phyloP scores from a whole-genome alignment of 208 protist genomes.

The Leishmania guyanensis region DNA sequence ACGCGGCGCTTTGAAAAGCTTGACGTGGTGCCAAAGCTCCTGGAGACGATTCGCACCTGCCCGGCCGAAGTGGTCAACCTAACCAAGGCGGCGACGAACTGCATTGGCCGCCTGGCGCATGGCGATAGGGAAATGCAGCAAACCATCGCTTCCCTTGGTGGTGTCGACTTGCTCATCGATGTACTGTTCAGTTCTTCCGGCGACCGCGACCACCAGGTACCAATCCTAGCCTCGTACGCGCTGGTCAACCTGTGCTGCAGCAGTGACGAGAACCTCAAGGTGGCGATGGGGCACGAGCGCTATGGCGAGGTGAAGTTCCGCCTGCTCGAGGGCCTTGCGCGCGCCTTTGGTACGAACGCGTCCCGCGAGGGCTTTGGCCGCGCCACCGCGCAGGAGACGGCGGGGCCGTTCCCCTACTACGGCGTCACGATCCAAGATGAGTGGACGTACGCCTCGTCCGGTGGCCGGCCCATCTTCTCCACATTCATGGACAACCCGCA shows the following conservation, averaged over 20 bases:
- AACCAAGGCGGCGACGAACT: conserved; percentile 88
- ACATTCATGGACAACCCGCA: conserved; percentile 94
- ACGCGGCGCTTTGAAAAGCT: conserved; percentile 62
- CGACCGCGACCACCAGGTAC: conserved; percentile 88
- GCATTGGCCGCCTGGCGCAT: conserved; percentile 87
- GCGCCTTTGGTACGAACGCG: conserved; percentile 85
- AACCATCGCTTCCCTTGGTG: conserved; percentile 73
- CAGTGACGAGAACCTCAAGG: conserved; percentile 71
- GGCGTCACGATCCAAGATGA: conserved; percentile 86
- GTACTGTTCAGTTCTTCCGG: conserved; percentile 85
- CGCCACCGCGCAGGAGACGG: conserved; percentile 78
- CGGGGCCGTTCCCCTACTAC: conserved; percentile 81
- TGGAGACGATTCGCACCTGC: conserved; percentile 84
- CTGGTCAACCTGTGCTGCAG: conserved; percentile 92
- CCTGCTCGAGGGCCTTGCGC: conserved; percentile 86
- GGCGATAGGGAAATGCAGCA: conserved; percentile 77
- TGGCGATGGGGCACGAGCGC: conserved; percentile 66
- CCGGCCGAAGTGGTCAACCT: conserved; percentile 89
- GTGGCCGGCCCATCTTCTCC: conserved; percentile 86
- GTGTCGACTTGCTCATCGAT: conserved; percentile 86
- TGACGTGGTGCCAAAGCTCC: conserved; percentile 84
- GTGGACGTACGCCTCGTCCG: conserved; percentile 76
- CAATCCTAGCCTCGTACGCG: conserved; percentile 89
- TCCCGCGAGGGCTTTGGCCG: conserved; percentile 82
- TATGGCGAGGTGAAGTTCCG: conserved; percentile 89